Evolutionary conservation across 1,284 basidiomycete genomes (phyloP), one percentile per base, ranked within the genome.

Genomic region (Ganoderma multipileum): DNA sequence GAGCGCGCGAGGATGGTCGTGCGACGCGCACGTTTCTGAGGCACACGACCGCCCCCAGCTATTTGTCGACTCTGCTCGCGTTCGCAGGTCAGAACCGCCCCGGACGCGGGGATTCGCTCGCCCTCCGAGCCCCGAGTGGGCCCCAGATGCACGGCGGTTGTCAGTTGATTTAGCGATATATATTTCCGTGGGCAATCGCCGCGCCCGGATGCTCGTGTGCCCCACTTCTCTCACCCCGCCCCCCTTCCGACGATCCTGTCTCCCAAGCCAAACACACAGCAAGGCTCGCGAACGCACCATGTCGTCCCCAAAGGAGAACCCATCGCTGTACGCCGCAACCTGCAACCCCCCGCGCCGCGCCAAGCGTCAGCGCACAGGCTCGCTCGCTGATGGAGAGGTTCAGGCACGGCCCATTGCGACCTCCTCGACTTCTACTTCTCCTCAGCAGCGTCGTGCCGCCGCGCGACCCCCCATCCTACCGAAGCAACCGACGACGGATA

Each of bases 321-420:
- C 66, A 23, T 47, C 70, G 4, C 11, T 73, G 50, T 89, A 89
- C 79, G 75, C 83, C 9, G 87, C 82, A 0, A 83, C 84, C 72
- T 84, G 82, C 74, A 91, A 89, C 75, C 89, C 89, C 1, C 83
- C 87, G 0, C 84, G 89, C 68, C 84, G 83, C 44, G 87, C 85
- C 6, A 91, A 90, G 76, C 85, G 86, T 8, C 68, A 76, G 60
- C 82, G 81, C 36, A 71, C 76, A 0, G 71, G 68, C 64, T 68
- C 72, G 16, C 52, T 64, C 62, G 50, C 28, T 54, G 65, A 28
- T 50, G 54, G 54, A 55, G 65, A 69, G 41, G 54, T 61, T 38
- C 20, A 62, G 62, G 26, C 68, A 54, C 28, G 67, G 18, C 58
- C 65, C 28, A 41, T 61, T 38, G 44, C 66, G 23, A 65, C 71